Evolutionary conservation across 129 eudicot genomes (phyloP).

Genomic region (Ambrosia trifida): DNA sequence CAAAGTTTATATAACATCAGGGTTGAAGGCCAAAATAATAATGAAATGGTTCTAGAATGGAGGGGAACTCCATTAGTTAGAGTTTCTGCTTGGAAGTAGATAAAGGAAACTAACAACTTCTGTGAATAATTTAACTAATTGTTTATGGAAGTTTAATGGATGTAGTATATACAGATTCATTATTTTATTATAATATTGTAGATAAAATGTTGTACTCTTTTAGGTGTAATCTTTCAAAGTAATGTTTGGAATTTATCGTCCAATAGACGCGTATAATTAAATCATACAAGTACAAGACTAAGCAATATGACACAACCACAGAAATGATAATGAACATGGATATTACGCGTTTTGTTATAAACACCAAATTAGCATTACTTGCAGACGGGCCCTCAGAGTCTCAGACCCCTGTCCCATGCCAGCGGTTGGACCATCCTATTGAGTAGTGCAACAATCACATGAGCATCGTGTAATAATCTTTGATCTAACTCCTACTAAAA

Average conservation of each 20-base stretch:
- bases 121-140: not conserved
- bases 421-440: no score
- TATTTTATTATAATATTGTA: slow-evolving; percentile 15
- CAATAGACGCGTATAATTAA: not conserved
- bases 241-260: not conserved
- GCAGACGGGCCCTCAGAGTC: no score
- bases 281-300: not conserved
- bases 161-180: slow-evolving; percentile 15
- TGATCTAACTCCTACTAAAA: no score
- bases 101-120: not conserved
- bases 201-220: not conserved
- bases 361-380: no score
- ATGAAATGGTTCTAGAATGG: slow-evolving; percentile 69
- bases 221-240: not conserved
- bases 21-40: slow-evolving; percentile 42
- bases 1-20: slow-evolving; percentile 40
- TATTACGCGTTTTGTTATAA: no score
- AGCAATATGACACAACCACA: not conserved
- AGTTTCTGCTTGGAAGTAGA: slow-evolving; percentile 57
- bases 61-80: slow-evolving; percentile 56
- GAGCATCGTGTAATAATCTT: no score
- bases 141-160: not conserved
- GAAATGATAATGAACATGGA: not conserved
- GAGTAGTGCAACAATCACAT: no score
- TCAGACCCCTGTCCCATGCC: no score